Percentiles rank a stretch among this genome's conserved stretches.
These are phyloP conservation scores for Xylaria flabelliformis DNA, from an alignment of 495 filamentous ascomycete genomes.

Conservation along the genomic window DNA sequence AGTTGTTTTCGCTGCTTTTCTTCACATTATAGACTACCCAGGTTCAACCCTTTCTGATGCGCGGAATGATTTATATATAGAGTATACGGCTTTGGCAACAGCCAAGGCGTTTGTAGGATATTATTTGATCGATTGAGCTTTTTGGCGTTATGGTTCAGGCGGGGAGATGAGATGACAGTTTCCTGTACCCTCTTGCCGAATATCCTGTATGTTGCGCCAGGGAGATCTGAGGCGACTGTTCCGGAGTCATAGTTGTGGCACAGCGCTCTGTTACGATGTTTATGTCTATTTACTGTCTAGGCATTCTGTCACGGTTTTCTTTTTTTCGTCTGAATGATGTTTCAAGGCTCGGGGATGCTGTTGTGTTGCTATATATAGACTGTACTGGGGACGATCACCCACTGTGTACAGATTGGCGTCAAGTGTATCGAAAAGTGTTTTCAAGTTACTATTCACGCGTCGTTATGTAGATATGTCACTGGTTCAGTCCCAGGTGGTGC, in stretches of 20 bases:
- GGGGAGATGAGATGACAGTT: background rate
- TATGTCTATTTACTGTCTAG: background rate
- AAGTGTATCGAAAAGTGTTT: constrained; percentile 27
- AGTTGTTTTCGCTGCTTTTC: background rate
- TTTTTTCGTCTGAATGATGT: background rate
- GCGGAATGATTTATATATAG: constrained; percentile 15
- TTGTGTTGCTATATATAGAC: constrained; percentile 20
- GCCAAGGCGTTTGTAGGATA: constrained; percentile 13
- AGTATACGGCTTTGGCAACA: constrained; percentile 21
- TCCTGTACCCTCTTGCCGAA: background rate
- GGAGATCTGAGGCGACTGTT: background rate
- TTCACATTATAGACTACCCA: constrained; percentile 16
- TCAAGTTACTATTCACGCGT: background rate
- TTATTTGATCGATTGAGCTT: background rate
- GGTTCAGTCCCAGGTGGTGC: background rate
- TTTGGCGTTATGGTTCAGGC: background rate
- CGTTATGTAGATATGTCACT: constrained; percentile 10
- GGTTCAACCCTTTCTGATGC: constrained; percentile 3
- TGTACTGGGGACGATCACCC: constrained; percentile 15
- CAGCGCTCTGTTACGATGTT: background rate
- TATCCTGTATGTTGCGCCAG: constrained; percentile 5
- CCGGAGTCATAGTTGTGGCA: background rate
- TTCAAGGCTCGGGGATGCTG: background rate
- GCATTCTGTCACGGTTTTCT: background rate
- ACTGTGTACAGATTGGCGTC: constrained; percentile 20